Base-by-base conservation (phyloP, 805 yeast genomes). In the Cyberlindnera nakhonratchasimensis region DNA sequence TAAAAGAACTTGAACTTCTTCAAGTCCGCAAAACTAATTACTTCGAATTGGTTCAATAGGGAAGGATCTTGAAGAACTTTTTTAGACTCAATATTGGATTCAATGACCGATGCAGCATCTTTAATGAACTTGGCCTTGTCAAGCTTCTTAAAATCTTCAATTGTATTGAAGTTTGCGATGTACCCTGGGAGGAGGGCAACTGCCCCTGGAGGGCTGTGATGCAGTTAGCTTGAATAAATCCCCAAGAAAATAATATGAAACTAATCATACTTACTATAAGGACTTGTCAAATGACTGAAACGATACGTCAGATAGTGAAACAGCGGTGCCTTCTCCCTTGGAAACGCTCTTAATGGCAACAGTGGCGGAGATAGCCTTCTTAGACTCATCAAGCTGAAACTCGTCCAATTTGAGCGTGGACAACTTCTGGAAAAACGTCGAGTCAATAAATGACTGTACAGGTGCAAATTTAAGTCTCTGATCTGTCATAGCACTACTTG, bases 1-100 rank as follows among this genome's bases (percentile, higher is more conserved):
- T 93, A 90, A 56, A 76, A 84, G 58, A 84, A 91, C 55, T 75
- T 80, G 67, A 85, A 90, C 64, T 85, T 87, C 61, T 93, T 93
- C 58, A 93, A 72, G 62, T 93, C 99, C 1, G 95, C 84, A 64
- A 81, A 93, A 31, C 89, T 72, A 22, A 90, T 65, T 1, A 86
- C 52, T 5, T 65, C 62, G 49, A 82, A 80, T 8, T 58, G 51
- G 12, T 66, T 53, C 22, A 80, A 58, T 5, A 62, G 20, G 0
- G 67, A 53, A 0, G 82, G 79, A 37, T 71, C 57, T 1, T 51
- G 34, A 2, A 74, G 49, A 3, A 67, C 63, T 1, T 61, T 50
- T 22, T 64, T 64, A 13, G 67, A 60, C 10, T 42, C 37, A 8
- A 74, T 69, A 6, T 50, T 57, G 9, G 51, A 50, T 31, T 30